Conservation (phyloP, 371 early-diverging fungal species). For the Aphelidium insulamus region DNA sequence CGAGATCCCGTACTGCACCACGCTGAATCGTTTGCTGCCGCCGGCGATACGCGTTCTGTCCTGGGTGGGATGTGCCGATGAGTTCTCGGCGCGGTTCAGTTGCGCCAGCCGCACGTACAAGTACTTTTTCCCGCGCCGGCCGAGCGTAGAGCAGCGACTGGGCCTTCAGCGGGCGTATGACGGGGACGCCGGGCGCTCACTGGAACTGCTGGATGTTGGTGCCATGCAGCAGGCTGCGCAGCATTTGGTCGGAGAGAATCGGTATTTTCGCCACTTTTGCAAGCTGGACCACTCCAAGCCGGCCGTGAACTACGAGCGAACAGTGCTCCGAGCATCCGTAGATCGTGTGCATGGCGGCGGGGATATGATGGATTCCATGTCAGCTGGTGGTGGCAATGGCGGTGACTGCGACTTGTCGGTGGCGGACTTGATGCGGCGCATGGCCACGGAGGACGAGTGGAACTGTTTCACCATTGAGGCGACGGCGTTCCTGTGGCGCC, state of each 20-base stretch:
- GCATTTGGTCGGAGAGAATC: constrained; percentile 47
- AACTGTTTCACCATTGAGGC: too few species aligned
- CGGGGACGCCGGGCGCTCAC: too few species aligned
- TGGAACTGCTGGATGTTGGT: constrained; percentile 31
- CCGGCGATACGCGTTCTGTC: constrained; percentile 70
- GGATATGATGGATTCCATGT: too few species aligned
- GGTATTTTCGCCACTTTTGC: constrained; percentile 89
- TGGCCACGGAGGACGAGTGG: too few species aligned
- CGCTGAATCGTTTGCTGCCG: constrained; percentile 67
- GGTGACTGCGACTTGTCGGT: too few species aligned
- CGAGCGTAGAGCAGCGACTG: constrained; percentile 11
- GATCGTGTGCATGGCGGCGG: too few species aligned
- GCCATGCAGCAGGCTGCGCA: constrained; percentile 51
- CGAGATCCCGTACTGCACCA: constrained; percentile 57
- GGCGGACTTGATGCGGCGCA: too few species aligned
- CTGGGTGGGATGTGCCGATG: constrained; percentile 58
- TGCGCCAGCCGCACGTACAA: constrained; percentile 71
- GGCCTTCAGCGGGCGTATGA: too few species aligned
- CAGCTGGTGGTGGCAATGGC: too few species aligned
- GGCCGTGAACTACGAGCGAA: constrained; percentile 45
- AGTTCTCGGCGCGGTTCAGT: constrained; percentile 73
- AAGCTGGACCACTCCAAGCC: constrained; percentile 68
- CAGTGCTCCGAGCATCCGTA: constrained; percentile 29
- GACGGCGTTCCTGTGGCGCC: constrained; percentile 88
- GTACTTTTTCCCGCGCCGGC: constrained; percentile 64